Evolutionary conservation across 441 rosid species (phyloP), one percentile per base, ranked within the genome.

Genomic region (Flueggea neowawraea): DNA sequence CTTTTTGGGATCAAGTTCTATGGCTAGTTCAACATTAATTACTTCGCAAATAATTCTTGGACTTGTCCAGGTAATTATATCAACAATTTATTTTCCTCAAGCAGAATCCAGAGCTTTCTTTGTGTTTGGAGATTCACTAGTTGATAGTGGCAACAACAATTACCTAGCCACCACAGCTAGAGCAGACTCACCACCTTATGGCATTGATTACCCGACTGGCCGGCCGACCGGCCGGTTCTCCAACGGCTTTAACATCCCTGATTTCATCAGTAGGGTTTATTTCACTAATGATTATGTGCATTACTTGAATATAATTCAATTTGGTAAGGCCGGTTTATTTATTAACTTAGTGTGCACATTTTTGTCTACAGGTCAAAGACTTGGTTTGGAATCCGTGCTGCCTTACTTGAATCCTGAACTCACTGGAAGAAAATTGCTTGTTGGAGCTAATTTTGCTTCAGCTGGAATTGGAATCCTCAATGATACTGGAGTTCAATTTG

Each of bases 81-180:
- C 28, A 22, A 22, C 28, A 22, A 22, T 22, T 22, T 22, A 22
- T 22, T 22, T 22, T 22, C 51, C 31, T 4, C 39, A 39, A 43
- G 69, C 55, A 9, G 63, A 63, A 32, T 62, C 60, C 12, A 17
- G 73, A 33, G 73, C 73, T 4, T 68, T 73, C 32, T 73, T 68
- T 31, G 77, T 73, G 32, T 73, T 79, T 4, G 83, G 83, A 1
- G 83, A 76, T 60, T 79, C 83, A 0, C 72, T 79, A 2, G 83
- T 76, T 12, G 83, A 79, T 11, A 70, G 60, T 31, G 83, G 83
- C 43, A 79, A 79, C 73, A 79, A 79, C 61, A 79, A 79, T 60
- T 79, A 76, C 56, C 66, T 79, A 3, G 74, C 65, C 13, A 76
- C 80, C 53, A 65, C 73, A 3, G 83, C 83, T 28, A 70, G 83